phyloP scores from a whole-genome alignment of 1,284 basidiomycete genomes.

The Gomphus sp. region DNA sequence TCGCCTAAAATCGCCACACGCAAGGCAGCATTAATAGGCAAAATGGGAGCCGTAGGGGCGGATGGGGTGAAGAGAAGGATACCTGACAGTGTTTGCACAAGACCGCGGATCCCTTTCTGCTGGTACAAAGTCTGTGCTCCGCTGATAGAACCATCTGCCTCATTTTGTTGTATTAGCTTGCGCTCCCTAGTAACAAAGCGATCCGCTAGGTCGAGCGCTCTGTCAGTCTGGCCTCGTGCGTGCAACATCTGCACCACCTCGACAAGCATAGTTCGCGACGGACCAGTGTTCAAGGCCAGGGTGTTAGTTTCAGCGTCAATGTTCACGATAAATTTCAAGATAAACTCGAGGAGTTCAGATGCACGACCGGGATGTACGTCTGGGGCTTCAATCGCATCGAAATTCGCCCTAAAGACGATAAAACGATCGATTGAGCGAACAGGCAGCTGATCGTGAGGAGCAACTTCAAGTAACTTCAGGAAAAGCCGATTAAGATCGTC shows the following conservation, averaged over 20 bases:
- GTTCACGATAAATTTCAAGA: conserved; percentile 18
- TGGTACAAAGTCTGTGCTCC: not conserved
- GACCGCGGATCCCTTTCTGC: conserved; percentile 2
- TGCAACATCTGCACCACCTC: not conserved
- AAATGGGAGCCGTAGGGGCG: not conserved
- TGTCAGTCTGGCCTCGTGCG: not conserved
- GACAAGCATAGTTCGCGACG: not conserved
- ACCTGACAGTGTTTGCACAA: not conserved
- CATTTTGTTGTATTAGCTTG: not conserved
- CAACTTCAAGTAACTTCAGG: conserved; percentile 25
- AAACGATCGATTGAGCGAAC: conserved; percentile 25
- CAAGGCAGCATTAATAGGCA: not conserved
- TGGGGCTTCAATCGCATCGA: conserved; percentile 19
- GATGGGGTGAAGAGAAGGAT: not conserved
- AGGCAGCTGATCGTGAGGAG: conserved; percentile 25
- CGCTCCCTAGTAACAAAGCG: not conserved
- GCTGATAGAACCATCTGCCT: not conserved
- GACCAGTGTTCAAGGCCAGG: not conserved
- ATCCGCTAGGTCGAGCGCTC: not conserved
- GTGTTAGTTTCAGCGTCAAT: conserved; percentile 4
- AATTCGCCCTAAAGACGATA: conserved; percentile 30
- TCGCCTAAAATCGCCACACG: not conserved
- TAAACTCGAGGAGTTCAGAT: conserved; percentile 20
- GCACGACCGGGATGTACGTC: conserved; percentile 12
- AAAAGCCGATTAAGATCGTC: conserved; percentile 50